Conservation (phyloP, 2,329 filamentous ascomycete species). For the Pseudogymnoascus destructans region DNA sequence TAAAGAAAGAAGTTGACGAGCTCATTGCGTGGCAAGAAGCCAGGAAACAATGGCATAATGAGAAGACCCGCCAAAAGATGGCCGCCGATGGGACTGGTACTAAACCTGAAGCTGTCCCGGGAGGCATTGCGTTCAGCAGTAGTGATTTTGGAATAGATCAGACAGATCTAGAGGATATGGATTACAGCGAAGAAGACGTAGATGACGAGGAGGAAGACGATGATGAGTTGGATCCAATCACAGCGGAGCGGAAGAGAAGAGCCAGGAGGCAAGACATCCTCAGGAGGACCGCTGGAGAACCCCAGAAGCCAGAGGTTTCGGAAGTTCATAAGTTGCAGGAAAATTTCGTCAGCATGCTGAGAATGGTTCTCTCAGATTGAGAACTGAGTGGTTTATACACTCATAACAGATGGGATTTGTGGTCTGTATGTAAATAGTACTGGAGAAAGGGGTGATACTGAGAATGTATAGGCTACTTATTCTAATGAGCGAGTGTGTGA, state of each 20-base stretch:
- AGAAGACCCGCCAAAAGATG: conserved; percentile 99
- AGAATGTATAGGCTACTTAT: background rate
- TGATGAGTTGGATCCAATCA: conserved; percentile 76
- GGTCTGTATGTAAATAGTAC: background rate
- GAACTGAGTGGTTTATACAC: conserved; percentile 28
- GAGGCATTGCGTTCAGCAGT: conserved; percentile 52
- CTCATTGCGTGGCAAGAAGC: conserved; percentile 91
- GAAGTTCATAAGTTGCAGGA: conserved; percentile 72
- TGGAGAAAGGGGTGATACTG: background rate
- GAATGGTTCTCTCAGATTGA: conserved; percentile 59
- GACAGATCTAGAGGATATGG: conserved; percentile 75
- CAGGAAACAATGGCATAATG: conserved; percentile 93
- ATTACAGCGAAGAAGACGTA: conserved; percentile 60
- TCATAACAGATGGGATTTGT: background rate
- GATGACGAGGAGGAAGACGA: conserved; percentile 57
- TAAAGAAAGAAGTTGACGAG: conserved; percentile 67
- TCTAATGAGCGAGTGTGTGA: background rate
- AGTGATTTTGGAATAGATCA: conserved; percentile 84
- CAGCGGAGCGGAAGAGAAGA: conserved; percentile 67
- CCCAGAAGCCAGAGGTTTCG: conserved; percentile 61
- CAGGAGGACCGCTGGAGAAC: conserved; percentile 69
- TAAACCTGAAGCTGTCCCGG: conserved; percentile 28
- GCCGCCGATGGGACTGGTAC: conserved; percentile 59
- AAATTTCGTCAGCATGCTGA: conserved; percentile 69
- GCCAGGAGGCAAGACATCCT: conserved; percentile 68